Conservation (phyloP, 139 green algal genomes). For the Asterochloris erici region DNA sequence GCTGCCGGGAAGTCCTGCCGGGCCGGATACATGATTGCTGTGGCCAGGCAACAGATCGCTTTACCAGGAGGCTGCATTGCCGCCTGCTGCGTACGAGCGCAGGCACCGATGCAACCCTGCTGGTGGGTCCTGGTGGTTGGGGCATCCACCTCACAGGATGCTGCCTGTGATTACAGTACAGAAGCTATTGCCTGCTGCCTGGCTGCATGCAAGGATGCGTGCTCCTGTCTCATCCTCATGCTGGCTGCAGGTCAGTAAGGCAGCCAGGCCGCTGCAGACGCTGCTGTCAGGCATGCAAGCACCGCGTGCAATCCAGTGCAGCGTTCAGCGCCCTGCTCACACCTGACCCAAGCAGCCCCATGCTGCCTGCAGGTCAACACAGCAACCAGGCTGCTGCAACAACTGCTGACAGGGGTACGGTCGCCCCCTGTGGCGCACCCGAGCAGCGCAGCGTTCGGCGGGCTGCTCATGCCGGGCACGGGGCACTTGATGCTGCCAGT, state of each 20-base stretch:
- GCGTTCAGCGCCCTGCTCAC: neutral
- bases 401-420: constrained; percentile 48
- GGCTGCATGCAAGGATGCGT: neutral
- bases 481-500: constrained; percentile 50
- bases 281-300: neutral
- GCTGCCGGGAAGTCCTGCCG: too few relatives aligned
- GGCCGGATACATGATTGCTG: too few relatives aligned
- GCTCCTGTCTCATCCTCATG: neutral
- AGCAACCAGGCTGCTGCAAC: constrained; percentile 42
- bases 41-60: too few relatives aligned
- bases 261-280: neutral
- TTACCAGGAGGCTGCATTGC: too few relatives aligned
- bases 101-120: too few relatives aligned
- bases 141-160: too few relatives aligned
- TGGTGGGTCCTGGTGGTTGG: too few relatives aligned
- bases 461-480: constrained; percentile 5
- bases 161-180: too few relatives aligned
- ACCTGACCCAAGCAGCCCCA: neutral
- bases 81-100: too few relatives aligned
- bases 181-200: neutral
- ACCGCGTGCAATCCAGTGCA: neutral
- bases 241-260: neutral
- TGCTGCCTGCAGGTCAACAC: constrained; percentile 38
- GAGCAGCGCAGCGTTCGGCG: constrained; percentile 6
- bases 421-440: constrained; percentile 21